Evolutionary conservation across 2,329 filamentous ascomycete species (phyloP), one percentile per base, ranked within the genome.

Genomic region (Fusarium virguliforme): DNA sequence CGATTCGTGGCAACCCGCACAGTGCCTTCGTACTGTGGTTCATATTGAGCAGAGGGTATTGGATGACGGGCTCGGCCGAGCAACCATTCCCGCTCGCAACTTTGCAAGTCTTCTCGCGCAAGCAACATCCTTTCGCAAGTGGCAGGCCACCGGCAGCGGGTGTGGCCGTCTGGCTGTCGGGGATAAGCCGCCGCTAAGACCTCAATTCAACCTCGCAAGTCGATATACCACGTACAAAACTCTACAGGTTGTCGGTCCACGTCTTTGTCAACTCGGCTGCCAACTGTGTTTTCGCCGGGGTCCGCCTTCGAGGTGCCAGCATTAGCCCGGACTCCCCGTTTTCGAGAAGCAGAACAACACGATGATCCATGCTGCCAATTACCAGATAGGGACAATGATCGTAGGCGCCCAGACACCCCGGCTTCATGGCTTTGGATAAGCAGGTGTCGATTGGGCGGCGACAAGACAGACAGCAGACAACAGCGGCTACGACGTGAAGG

Each of bases 341-440:
- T 34, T 61, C 53, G 46, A 61, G 57, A 64, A 51, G 35, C 28
- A 34, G 59, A 55, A 57, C 48, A 34, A 34, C 32, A 61, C 51
- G 30, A 54, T 37, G 28, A 48, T 38, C 51, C 46, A 46, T 51
- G 30, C n/a, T 37, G 7, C 57, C 34, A n/a, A 34, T 34, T 64
- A 50, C 64, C 57, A 30, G 51, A 69, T 64, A 46, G 26, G 56
- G 60, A 64, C 30, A 60, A 30, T 59, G 38, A 59, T 50, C 56
- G 37, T 50, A 46, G 55, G 41, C 48, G 51, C 51, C 53, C 46
- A 35, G 51, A 40, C 18, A 57, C 50, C 54, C 60, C 22, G 32
- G 34, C 48, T 32, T 40, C 12, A 22, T 55, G 24, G 43, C 38
- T 24, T 56, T 38, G 26, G 58, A 60, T 66, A 50, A 50, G 57